Evolutionary conservation across 805 yeast genomes (phyloP).

Genomic region (Candida dendrica): DNA sequence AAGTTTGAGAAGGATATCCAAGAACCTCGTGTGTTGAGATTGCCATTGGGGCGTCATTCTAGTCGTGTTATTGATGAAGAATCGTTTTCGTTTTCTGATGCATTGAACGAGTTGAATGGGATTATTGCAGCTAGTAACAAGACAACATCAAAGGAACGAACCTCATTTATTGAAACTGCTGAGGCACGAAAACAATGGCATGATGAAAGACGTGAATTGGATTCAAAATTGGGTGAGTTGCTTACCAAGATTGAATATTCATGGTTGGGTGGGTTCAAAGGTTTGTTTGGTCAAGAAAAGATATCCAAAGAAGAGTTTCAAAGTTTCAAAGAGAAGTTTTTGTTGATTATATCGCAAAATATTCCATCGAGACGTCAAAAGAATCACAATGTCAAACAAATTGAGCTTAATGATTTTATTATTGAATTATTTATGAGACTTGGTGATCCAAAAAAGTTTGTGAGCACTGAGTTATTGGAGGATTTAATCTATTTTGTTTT

Average conservation of each 20-base stretch:
- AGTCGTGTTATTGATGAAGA: slow-evolving; percentile 37
- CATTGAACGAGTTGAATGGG: slow-evolving; percentile 34
- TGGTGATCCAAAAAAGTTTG: slow-evolving; percentile 27
- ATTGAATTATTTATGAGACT: slow-evolving; percentile 44
- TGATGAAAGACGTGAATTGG: slow-evolving; percentile 57
- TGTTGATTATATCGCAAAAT: slow-evolving; percentile 33
- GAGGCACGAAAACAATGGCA: slow-evolving; percentile 75
- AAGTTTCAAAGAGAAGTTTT: slow-evolving; percentile 30
- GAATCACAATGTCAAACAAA: slow-evolving; percentile 20
- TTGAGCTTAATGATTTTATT: slow-evolving; percentile 37
- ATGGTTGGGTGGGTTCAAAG: slow-evolving; percentile 77
- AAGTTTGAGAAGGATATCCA: slow-evolving; percentile 27
- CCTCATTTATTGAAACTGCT: slow-evolving; percentile 43
- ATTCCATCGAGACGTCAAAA: slow-evolving; percentile 42
- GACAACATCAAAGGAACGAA: slow-evolving; percentile 48
- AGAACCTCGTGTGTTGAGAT: slow-evolving; percentile 40
- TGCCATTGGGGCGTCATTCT: slow-evolving; percentile 51
- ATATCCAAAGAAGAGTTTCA: slow-evolving; percentile 20
- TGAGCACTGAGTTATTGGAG: slow-evolving; percentile 38
- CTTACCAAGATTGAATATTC: slow-evolving; percentile 48
- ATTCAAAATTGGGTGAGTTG: slow-evolving; percentile 44
- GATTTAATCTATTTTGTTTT: slow-evolving; percentile 58
- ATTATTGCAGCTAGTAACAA: slow-evolving; percentile 58
- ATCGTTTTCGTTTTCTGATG: slow-evolving; percentile 36
- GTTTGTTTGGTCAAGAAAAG: slow-evolving; percentile 42